Conservation (phyloP, 2,329 filamentous ascomycete species). For the Stachybotrys chlorohalonatus region DNA sequence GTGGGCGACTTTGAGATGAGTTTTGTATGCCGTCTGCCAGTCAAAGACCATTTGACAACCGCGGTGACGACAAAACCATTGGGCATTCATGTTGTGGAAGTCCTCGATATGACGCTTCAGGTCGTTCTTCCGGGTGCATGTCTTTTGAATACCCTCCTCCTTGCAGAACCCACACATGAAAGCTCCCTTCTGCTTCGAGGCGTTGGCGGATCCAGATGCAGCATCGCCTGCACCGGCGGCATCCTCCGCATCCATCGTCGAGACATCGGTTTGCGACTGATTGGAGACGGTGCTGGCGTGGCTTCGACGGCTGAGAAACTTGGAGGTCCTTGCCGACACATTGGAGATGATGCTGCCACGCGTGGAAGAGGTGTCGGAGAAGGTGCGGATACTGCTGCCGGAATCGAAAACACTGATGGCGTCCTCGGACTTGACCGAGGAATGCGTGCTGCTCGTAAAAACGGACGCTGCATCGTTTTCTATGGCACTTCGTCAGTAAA, state of each 20-base stretch:
- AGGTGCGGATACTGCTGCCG: constrained; percentile 22
- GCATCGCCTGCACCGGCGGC: constrained; percentile 12
- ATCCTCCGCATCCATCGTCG: constrained; percentile 9
- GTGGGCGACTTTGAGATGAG: constrained; percentile 34
- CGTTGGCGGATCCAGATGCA: constrained; percentile 7
- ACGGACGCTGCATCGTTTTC: constrained; percentile 23
- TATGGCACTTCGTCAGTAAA: constrained; percentile 2
- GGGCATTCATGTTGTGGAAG: constrained; percentile 36
- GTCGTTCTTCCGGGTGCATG: constrained; percentile 37
- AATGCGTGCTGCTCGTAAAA: constrained; percentile 22
- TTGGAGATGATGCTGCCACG: constrained; percentile 30
- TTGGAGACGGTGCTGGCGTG: constrained; percentile 12
- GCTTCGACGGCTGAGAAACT: constrained; percentile 20
- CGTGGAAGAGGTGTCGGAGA: constrained; percentile 29
- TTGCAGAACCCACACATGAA: constrained; percentile 32
- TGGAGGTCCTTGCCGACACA: constrained; percentile 26
- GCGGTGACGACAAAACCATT: constrained; percentile 35
- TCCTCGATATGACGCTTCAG: constrained; percentile 39
- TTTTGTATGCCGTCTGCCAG: constrained; percentile 38
- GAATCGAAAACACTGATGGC: constrained; percentile 26
- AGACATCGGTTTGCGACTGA: constrained; percentile 9
- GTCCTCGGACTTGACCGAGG: constrained; percentile 25
- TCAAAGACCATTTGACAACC: constrained; percentile 36
- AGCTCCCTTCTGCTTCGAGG: constrained; percentile 27
- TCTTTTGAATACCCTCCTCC: constrained; percentile 30